phyloP scores from a whole-genome alignment of 2,329 filamentous ascomycete genomes.

The Domatiomyces globalis region DNA sequence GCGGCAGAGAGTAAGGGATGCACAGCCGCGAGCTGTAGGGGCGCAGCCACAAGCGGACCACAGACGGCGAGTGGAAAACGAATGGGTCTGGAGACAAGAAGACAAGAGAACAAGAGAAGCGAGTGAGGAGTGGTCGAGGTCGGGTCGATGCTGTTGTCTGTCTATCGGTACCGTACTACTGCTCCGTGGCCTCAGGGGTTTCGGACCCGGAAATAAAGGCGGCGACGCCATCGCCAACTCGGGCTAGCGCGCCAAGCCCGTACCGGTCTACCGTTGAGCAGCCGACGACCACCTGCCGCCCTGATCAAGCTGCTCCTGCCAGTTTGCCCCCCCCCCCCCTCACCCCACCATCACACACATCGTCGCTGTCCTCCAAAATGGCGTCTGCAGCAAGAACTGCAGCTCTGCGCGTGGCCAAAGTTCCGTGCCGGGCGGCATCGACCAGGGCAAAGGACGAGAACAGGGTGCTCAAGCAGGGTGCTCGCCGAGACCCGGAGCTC shows the following conservation, averaged over 20 bases:
- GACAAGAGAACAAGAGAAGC: constrained; percentile 2
- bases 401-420: neutral
- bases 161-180: no score
- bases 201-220: no score
- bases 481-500: constrained; percentile 59
- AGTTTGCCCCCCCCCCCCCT: no score
- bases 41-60: no score
- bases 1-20: no score
- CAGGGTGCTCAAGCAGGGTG: constrained; percentile 43
- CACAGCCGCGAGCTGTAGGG: no score
- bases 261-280: neutral
- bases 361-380: constrained; percentile 3
- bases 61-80: no score
- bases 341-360: neutral
- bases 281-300: no score
- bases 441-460: constrained; percentile 30
- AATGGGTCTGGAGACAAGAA: constrained; percentile 1
- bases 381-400: constrained; percentile 4
- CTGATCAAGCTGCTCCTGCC: no score
- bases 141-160: no score
- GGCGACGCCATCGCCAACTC: constrained; percentile 5
- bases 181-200: no score
- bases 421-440: constrained; percentile 1
- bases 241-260: constrained; percentile 2
- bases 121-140: neutral